Percentiles rank a stretch among this genome's conserved stretches.
phyloP scores from a whole-genome alignment of 306 rosid species.

The Rosa multiflora region DNA sequence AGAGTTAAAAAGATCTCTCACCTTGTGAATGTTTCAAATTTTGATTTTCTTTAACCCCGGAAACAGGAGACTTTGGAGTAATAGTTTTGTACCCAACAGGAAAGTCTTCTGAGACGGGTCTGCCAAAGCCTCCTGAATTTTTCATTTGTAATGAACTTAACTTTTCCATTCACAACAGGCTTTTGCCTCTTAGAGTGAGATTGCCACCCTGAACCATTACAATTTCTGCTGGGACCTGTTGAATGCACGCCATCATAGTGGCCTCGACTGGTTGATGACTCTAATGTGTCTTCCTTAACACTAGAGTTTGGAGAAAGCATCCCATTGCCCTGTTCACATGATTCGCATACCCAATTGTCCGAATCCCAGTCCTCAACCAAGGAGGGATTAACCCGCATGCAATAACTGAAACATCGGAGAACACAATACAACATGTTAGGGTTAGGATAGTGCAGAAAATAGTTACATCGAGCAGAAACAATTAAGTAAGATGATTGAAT shows the following conservation, averaged over 20 bases:
- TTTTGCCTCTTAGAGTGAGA: conserved; percentile 31
- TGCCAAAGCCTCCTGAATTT: conserved; percentile 35
- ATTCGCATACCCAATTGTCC: conserved; percentile 55
- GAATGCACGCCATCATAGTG: neutral
- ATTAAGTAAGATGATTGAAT: neutral
- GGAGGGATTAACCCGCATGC: conserved; percentile 32
- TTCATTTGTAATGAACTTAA: conserved; percentile 48
- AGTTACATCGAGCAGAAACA: neutral
- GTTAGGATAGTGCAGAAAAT: neutral
- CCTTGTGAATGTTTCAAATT: conserved; percentile 33
- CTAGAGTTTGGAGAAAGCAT: conserved; percentile 1
- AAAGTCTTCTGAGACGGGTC: too few species aligned
- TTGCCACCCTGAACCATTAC: neutral
- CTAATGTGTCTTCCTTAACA: conserved; percentile 1
- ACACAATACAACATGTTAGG: neutral
- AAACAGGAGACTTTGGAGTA: conserved; percentile 10
- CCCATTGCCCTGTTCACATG: conserved; percentile 31
- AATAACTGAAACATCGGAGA: conserved; percentile 52
- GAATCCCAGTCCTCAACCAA: conserved; percentile 12
- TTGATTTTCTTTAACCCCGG: conserved; percentile 21
- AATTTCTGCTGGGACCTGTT: conserved; percentile 15
- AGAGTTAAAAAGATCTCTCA: conserved; percentile 22
- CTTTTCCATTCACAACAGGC: conserved; percentile 14
- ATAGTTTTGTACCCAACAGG: conserved; percentile 5
- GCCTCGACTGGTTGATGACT: neutral